A percentile compares a stretch with the other conserved stretches of the same genome.
Conservation (phyloP, 2,329 filamentous ascomycete genomes). For the Aspergillus sp. region DNA sequence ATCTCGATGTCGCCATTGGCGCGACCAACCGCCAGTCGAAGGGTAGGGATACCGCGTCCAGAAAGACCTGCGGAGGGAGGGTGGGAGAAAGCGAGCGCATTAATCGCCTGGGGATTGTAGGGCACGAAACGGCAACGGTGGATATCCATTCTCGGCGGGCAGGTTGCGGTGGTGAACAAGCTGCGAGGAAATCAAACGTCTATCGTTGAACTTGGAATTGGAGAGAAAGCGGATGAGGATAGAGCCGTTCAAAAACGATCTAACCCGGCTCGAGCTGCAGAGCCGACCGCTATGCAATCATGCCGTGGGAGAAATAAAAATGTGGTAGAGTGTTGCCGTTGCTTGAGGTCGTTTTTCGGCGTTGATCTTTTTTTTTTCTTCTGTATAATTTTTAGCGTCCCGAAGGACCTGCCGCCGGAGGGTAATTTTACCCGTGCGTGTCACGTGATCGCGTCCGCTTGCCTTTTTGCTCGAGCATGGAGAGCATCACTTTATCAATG, state of each 20-base stretch:
- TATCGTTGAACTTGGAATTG: constrained; percentile 6
- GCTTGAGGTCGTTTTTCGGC: constrained; percentile 14
- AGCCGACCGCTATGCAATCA: constrained; percentile 18
- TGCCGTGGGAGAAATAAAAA: constrained; percentile 7
- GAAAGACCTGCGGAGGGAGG: constrained; percentile 46
- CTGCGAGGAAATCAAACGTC: constrained; percentile 11
- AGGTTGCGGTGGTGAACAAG: constrained; percentile 1
- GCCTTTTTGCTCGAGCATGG: too few relatives aligned
- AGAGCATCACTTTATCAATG: too few relatives aligned
- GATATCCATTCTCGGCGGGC: constrained; percentile 67
- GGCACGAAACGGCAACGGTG: constrained; percentile 96
- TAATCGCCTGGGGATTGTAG: constrained; percentile 87
- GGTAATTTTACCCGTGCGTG: too few relatives aligned
- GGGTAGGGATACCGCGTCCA: constrained; percentile 51
- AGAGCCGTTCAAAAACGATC: constrained; percentile 12
- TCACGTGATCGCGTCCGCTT: too few relatives aligned
- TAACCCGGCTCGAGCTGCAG: constrained; percentile 10
- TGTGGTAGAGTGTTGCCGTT: constrained; percentile 11
- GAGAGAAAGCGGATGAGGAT: constrained; percentile 7
- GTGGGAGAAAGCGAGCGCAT: constrained; percentile 90
- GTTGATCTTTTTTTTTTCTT: constrained; percentile 22
- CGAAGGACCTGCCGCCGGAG: too few relatives aligned
- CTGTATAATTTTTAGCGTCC: constrained; percentile 24
- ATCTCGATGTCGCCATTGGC: constrained; percentile 96
- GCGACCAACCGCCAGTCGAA: constrained; percentile 82